Conservation (phyloP, 108 stramenopile genomes). For the Conticribra guillardii region DNA sequence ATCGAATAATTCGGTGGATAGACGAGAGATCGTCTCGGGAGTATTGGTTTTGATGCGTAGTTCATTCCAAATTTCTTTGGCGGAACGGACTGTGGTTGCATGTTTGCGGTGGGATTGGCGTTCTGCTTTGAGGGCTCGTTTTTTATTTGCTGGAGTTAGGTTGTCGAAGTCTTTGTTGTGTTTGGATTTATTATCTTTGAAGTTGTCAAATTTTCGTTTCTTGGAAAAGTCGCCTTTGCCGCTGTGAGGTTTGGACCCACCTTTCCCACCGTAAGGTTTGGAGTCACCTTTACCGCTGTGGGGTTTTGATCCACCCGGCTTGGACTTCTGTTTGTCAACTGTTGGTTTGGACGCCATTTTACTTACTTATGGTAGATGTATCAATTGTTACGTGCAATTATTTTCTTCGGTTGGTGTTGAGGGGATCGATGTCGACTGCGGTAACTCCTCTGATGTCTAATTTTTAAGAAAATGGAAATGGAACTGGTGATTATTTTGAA, state of each 20-base stretch:
- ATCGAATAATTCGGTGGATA: slow-evolving; percentile 74
- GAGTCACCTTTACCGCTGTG: too few relatives aligned
- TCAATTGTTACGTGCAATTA: not conserved
- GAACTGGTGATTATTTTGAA: too few relatives aligned
- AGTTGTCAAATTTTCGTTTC: slow-evolving; percentile 26
- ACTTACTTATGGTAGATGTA: too few relatives aligned
- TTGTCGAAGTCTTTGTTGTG: slow-evolving; percentile 3
- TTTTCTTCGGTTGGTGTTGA: too few relatives aligned
- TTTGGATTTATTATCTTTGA: slow-evolving; percentile 1
- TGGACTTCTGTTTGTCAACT: not conserved
- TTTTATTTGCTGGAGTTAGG: slow-evolving; percentile 47
- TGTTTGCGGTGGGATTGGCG: slow-evolving; percentile 84
- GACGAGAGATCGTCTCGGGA: slow-evolving; percentile 58
- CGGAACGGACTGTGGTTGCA: slow-evolving; percentile 67
- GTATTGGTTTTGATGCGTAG: slow-evolving; percentile 79
- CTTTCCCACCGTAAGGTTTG: too few relatives aligned
- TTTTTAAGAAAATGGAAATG: too few relatives aligned
- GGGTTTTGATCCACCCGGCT: too few relatives aligned
- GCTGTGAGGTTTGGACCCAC: too few relatives aligned
- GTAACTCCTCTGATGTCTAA: too few relatives aligned
- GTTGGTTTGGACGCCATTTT: slow-evolving; percentile 16
- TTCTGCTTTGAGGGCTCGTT: slow-evolving; percentile 85
- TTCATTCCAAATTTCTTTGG: slow-evolving; percentile 89
- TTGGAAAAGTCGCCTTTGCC: slow-evolving; percentile 6
- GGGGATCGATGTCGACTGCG: too few relatives aligned